phyloP scores from a whole-genome alignment of 1,284 basidiomycete genomes.

The Filobasidium uniguttulatum region DNA sequence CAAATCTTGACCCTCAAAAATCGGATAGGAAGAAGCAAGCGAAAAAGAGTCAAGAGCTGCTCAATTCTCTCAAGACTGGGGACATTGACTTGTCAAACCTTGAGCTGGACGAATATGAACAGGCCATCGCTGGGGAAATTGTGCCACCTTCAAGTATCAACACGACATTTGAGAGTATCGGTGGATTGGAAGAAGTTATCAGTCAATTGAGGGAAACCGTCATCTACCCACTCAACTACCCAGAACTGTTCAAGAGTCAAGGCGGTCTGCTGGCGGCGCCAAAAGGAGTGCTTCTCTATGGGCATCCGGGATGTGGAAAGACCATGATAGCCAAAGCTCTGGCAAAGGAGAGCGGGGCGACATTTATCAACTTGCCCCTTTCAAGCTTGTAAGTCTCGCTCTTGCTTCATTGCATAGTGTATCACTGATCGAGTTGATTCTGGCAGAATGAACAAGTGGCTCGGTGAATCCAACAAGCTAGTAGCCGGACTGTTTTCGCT shows the following conservation, averaged over 20 bases:
- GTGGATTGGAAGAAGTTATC: conserved; percentile 90
- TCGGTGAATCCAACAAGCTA: conserved; percentile 95
- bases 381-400: conserved; percentile 52
- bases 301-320: conserved; percentile 86
- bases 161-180: conserved; percentile 46
- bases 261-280: conserved; percentile 46
- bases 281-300: conserved; percentile 63
- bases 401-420: conserved; percentile 39
- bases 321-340: conserved; percentile 92
- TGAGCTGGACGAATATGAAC: conserved; percentile 42
- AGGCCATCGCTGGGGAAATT: conserved; percentile 44
- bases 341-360: conserved; percentile 90
- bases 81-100: conserved; percentile 38
- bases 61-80: conserved; percentile 25
- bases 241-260: conserved; percentile 68
- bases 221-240: conserved; percentile 89
- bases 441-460: conserved; percentile 69
- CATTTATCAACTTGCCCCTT: conserved; percentile 79
- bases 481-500: conserved; percentile 71
- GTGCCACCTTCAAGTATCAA: conserved; percentile 41
- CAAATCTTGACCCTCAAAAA: conserved; percentile 27
- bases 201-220: conserved; percentile 84
- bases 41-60: conserved; percentile 29
- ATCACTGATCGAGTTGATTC: conserved; percentile 1
- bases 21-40: conserved; percentile 27